These are phyloP conservation scores for Nymphaea thermarum DNA, from an alignment of 164 flowering plant genomes.

Conservation along the genomic window DNA sequence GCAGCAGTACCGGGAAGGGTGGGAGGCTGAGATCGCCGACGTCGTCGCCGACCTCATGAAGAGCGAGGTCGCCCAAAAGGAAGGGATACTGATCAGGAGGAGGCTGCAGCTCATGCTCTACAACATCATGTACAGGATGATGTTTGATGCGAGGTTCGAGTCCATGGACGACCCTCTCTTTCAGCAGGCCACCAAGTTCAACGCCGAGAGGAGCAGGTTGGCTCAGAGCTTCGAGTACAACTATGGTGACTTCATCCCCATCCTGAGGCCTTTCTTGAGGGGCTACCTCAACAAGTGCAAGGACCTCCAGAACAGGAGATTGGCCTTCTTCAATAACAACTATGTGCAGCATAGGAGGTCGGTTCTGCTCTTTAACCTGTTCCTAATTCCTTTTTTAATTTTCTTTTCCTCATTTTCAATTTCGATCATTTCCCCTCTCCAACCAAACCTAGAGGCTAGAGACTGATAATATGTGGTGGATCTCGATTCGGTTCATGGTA, in stretches of 20 bases:
- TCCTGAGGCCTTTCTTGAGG: conserved; percentile 52
- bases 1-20: conserved; percentile 29
- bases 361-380: background rate
- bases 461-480: too few species aligned
- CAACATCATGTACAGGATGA: conserved; percentile 60
- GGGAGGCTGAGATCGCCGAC: conserved; percentile 50
- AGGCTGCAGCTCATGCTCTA: conserved; percentile 61
- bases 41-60: conserved; percentile 31
- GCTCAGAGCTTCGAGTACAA: conserved; percentile 76
- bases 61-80: conserved; percentile 6
- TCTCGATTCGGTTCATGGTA: too few species aligned
- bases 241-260: conserved; percentile 67
- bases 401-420: too few species aligned
- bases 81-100: conserved; percentile 42
- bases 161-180: conserved; percentile 48
- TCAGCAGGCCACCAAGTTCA: conserved; percentile 27
- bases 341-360: conserved; percentile 42
- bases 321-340: conserved; percentile 44
- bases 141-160: conserved; percentile 58
- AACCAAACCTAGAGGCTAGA: too few species aligned
- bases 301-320: conserved; percentile 38
- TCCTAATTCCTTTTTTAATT: too few species aligned
- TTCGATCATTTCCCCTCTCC: too few species aligned
- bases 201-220: conserved; percentile 56
- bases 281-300: conserved; percentile 53